Base-by-base conservation (phyloP, 176 grass and related monocot species). In the Zea luxurians region DNA sequence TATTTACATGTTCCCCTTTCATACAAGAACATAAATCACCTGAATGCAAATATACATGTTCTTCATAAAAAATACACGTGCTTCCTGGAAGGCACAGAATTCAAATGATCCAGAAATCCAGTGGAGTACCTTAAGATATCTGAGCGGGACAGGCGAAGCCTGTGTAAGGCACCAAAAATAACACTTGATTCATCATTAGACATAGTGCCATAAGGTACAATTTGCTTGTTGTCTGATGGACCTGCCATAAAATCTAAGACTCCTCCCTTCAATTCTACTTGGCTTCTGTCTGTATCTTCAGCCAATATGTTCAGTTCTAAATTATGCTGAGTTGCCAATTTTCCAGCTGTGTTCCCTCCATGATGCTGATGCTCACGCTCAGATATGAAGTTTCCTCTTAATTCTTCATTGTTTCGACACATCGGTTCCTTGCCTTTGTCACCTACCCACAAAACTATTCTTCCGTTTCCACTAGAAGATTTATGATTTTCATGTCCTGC, bases 111-210 rank as follows among this genome's bases (percentile, higher is more conserved):
- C 8, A 3, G 7, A 66, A 74, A 45, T 69, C 44, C 6, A 79
- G 41, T 67, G 15, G 37, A 42, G 47, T 88, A 88, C 86, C 86
- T 88, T 76, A 80, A 76, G 18, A 88, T 84, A 65, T 88, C 76
- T 37, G 82, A 80, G 18, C 82, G 82, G 60, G 86, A 84, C 71
- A 88, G 70, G 13, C 64, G 82, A 70, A 88, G 81, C 77, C 58
- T 88, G 43, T 71, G 77, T 53, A 88, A 70, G 27, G 82, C 71
- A 76, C 86, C 86, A 84, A 64, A 84, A 76, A 80, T 38, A 57
- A 65, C 42, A 80, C 76, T 80, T 84, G 55, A 64, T 76, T 84
- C 77, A 76, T 80, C 71, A 80, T 47, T 88, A 40, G 64, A 9
- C 10, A 70, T 34, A 48, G 42, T 42, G 57, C 64, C 81, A 76